Percentiles rank a stretch among this genome's conserved stretches.
Evolutionary conservation across 129 eudicot species (phyloP).

Genomic region (Ambrosia trifida): DNA sequence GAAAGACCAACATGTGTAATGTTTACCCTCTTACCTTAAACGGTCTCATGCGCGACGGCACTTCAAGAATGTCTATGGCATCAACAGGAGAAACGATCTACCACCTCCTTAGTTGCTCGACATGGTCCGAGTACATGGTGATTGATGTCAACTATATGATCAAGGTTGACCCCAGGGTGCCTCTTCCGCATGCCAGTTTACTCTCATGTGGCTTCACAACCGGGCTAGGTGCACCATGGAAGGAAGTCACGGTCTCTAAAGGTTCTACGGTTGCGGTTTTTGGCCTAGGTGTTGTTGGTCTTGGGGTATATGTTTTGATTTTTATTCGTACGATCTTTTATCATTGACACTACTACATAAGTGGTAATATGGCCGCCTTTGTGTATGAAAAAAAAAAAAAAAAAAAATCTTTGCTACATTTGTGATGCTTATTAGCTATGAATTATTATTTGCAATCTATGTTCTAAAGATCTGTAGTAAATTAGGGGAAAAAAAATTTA

Average conservation of each 20-base stretch:
- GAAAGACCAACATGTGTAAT: slow-evolving; percentile 48
- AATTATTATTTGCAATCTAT: neutral
- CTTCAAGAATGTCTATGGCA: slow-evolving; percentile 50
- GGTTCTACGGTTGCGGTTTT: slow-evolving; percentile 60
- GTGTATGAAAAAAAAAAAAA: neutral
- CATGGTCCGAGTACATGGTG: slow-evolving; percentile 62
- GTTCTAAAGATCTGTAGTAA: neutral
- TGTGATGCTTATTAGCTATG: neutral
- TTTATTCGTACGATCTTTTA: neutral
- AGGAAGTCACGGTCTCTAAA: slow-evolving; percentile 33
- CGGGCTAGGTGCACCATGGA: slow-evolving; percentile 56
- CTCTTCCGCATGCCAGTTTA: slow-evolving; percentile 52
- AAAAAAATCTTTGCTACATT: neutral
- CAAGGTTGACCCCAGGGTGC: slow-evolving; percentile 45
- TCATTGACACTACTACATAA: no score
- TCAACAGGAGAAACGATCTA: slow-evolving; percentile 39
- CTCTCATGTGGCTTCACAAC: slow-evolving; percentile 67
- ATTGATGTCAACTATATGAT: slow-evolving; percentile 41
- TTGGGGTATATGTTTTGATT: slow-evolving; percentile 41
- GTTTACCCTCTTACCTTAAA: slow-evolving; percentile 26
- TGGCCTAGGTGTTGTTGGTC: slow-evolving; percentile 74
- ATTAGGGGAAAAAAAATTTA: no score
- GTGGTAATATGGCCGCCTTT: no score
- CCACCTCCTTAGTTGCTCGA: slow-evolving; percentile 48
- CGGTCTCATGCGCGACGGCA: slow-evolving; percentile 56